A percentile compares a stretch with the other conserved stretches of the same genome.
Conservation (phyloP, 164 flowering plant genomes). For the Stephania yunnanensis region DNA sequence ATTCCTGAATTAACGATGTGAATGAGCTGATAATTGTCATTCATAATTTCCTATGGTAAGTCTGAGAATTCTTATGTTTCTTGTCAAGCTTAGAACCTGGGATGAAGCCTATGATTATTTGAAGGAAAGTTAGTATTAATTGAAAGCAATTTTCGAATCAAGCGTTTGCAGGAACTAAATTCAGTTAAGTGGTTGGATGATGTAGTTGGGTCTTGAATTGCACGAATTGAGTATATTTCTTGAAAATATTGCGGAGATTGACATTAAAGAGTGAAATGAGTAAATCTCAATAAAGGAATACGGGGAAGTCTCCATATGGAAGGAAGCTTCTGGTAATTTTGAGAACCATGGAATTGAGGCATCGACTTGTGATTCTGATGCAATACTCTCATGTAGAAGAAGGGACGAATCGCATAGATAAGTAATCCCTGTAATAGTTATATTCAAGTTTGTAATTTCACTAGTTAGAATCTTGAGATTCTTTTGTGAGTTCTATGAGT, state of each 20-base stretch:
- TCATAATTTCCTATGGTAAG: neutral
- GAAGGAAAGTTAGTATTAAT: neutral
- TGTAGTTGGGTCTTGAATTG: too few relatives aligned
- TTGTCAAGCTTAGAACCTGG: neutral
- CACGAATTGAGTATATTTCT: too few relatives aligned
- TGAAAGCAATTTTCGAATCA: neutral
- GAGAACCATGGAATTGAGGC: neutral
- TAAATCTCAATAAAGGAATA: neutral
- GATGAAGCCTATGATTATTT: too few relatives aligned
- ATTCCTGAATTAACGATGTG: slow-evolving; percentile 1
- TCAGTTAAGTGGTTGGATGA: too few relatives aligned
- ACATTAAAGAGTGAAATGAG: neutral
- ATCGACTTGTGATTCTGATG: neutral
- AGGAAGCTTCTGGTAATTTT: neutral
- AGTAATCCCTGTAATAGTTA: neutral
- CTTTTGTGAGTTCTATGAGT: neutral
- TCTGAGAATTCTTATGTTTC: neutral
- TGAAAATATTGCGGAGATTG: too few relatives aligned
- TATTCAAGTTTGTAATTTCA: neutral
- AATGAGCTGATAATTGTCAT: neutral
- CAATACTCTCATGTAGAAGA: neutral
- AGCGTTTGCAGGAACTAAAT: neutral
- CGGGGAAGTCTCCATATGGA: neutral
- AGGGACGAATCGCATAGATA: neutral
- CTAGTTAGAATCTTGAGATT: neutral